Percentiles rank a stretch among this genome's conserved stretches.
Evolutionary conservation across 1,284 basidiomycete genomes (phyloP).

Genomic region (Leccinum brunneo-olivaceum): DNA sequence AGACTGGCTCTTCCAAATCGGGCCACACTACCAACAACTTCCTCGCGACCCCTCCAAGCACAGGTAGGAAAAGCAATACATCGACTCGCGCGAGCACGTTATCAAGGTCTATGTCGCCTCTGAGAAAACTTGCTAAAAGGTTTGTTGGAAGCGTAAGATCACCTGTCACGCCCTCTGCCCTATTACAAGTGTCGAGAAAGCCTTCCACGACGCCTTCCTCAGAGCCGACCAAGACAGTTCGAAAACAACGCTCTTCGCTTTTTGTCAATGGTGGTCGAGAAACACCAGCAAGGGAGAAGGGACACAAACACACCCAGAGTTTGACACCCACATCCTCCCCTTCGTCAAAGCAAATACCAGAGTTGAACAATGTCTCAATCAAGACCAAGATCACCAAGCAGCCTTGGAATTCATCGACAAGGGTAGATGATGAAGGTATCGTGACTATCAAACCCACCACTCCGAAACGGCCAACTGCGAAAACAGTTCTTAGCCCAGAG

Average conservation of each 20-base stretch:
- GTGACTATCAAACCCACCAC: slow-evolving; percentile 44
- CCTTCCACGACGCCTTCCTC: slow-evolving; percentile 36
- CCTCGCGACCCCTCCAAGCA: slow-evolving; percentile 56
- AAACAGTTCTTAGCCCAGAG: slow-evolving; percentile 35
- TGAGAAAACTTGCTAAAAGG: slow-evolving; percentile 67
- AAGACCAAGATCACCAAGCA: slow-evolving; percentile 40
- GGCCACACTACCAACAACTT: slow-evolving; percentile 50
- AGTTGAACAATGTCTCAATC: slow-evolving; percentile 38
- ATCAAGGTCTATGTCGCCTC: slow-evolving; percentile 69
- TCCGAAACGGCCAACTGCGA: slow-evolving; percentile 43
- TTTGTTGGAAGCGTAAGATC: slow-evolving; percentile 44
- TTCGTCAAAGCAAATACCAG: slow-evolving; percentile 27
- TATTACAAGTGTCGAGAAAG: slow-evolving; percentile 26
- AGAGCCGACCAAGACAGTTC: slow-evolving; percentile 43
- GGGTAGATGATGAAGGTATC: slow-evolving; percentile 46
- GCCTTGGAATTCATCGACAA: slow-evolving; percentile 76
- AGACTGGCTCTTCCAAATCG: slow-evolving; percentile 62
- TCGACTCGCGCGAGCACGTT: slow-evolving; percentile 49
- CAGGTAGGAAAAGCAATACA: slow-evolving; percentile 38
- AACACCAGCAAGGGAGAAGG: slow-evolving; percentile 39
- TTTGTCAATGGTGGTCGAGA: slow-evolving; percentile 40
- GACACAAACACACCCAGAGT: slow-evolving; percentile 65
- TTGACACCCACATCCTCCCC: slow-evolving; percentile 65
- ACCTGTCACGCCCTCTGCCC: slow-evolving; percentile 45
- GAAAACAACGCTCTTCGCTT: slow-evolving; percentile 54